Evolutionary conservation across 2,329 filamentous ascomycete species (phyloP).

Genomic region (Lasiodiplodia citricola): DNA sequence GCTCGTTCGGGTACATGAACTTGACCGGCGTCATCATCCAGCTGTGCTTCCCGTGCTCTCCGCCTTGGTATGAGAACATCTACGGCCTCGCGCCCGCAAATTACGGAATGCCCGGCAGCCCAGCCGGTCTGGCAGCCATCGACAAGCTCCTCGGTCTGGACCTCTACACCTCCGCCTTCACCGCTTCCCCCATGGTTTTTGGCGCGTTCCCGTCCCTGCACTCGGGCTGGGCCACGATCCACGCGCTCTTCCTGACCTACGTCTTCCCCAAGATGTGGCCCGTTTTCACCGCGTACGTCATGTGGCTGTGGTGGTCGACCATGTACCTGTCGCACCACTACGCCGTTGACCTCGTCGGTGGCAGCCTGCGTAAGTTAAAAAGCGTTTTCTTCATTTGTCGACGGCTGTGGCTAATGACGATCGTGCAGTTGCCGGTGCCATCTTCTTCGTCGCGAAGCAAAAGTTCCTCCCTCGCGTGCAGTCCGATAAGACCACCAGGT

Average conservation of each 20-base stretch:
- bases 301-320: conserved; percentile 98
- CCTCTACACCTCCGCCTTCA: conserved; percentile 91
- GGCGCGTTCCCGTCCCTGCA: conserved; percentile 95
- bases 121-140: conserved; percentile 85
- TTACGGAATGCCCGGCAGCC: conserved; percentile 88
- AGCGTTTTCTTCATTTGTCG: neutral
- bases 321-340: conserved; percentile 99
- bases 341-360: conserved; percentile 87
- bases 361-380: conserved; percentile 64
- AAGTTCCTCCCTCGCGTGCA: conserved; percentile 84
- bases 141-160: conserved; percentile 90
- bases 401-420: conserved; percentile 33
- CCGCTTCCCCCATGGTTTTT: conserved; percentile 87
- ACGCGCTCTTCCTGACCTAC: conserved; percentile 91
- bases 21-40: conserved; percentile 86
- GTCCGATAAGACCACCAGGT: conserved; percentile 82
- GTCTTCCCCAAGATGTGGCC: conserved; percentile 84
- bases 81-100: conserved; percentile 90
- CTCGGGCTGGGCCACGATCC: conserved; percentile 84
- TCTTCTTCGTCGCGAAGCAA: conserved; percentile 82
- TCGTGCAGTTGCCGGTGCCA: conserved; percentile 63
- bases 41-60: conserved; percentile 88
- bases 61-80: conserved; percentile 95
- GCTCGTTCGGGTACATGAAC: conserved; percentile 91
- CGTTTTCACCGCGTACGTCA: conserved; percentile 80